These are phyloP conservation scores for Nannochloropsis salina DNA, from an alignment of 108 stramenopile species.

Conservation along the genomic window DNA sequence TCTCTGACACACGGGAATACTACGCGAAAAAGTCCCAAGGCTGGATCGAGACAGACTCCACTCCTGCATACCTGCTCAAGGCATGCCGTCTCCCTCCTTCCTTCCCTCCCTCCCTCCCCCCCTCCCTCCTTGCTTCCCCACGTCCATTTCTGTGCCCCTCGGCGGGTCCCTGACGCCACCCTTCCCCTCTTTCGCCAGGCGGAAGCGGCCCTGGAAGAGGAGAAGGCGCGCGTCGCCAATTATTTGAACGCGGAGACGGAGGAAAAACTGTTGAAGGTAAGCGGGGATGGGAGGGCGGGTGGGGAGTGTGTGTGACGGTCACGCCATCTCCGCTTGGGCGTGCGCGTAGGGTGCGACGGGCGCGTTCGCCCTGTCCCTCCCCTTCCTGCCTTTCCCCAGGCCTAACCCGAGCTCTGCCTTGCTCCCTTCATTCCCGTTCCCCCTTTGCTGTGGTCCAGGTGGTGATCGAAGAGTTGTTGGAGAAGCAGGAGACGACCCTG, in stretches of 20 bases:
- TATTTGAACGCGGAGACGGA: constrained; percentile 88
- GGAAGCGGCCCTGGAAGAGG: constrained; percentile 81
- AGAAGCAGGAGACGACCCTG: constrained; percentile 74
- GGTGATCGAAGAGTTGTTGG: constrained; percentile 87
- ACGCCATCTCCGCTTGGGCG: too few relatives aligned
- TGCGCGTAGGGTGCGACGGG: too few relatives aligned
- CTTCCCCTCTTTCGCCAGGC: constrained; percentile 48
- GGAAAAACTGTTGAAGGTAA: constrained; percentile 63
- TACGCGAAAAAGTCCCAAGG: constrained; percentile 85
- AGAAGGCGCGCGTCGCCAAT: constrained; percentile 74
- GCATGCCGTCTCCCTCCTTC: constrained; percentile 13
- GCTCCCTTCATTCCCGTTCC: neutral
- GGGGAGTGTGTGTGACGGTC: too few relatives aligned
- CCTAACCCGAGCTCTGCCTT: too few relatives aligned
- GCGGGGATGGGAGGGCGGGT: neutral
- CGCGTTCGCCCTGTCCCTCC: too few relatives aligned
- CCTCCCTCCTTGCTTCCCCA: neutral
- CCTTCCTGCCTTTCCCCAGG: too few relatives aligned
- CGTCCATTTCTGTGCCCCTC: too few relatives aligned
- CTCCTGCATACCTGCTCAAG: constrained; percentile 93
- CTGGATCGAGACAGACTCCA: constrained; percentile 89
- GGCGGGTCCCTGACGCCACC: neutral
- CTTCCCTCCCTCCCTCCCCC: neutral
- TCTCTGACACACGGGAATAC: constrained; percentile 77
- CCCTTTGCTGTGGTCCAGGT: constrained; percentile 50